These are phyloP conservation scores for Ormosia semicastrata DNA, from an alignment of 306 rosid species.

Conservation along the genomic window DNA sequence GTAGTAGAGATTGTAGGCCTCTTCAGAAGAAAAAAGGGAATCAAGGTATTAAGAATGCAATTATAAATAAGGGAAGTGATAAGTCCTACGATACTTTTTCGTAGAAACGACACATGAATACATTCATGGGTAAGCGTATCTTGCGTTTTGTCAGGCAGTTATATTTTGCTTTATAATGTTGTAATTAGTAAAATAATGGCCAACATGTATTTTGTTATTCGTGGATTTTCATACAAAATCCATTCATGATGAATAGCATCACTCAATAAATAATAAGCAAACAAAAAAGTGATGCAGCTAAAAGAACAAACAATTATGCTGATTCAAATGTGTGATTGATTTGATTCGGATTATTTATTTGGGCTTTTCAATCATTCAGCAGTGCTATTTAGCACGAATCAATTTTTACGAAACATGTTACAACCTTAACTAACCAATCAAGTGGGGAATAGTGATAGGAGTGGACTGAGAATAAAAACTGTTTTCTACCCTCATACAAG, in stretches of 20 bases:
- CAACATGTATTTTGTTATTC: too few relatives aligned
- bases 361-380: background rate
- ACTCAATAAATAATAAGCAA: background rate
- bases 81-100: too few relatives aligned
- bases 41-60: background rate
- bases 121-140: too few relatives aligned
- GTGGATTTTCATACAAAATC: too few relatives aligned
- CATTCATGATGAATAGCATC: too few relatives aligned
- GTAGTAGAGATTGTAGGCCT: background rate
- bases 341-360: background rate
- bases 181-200: too few relatives aligned
- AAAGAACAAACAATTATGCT: conserved; percentile 15
- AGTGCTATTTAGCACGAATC: background rate
- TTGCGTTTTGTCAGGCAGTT: too few relatives aligned
- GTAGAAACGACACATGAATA: too few relatives aligned
- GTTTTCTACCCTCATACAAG: background rate
- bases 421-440: background rate
- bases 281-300: conserved; percentile 11
- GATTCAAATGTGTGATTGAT: conserved; percentile 8
- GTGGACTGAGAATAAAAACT: background rate
- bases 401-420: background rate
- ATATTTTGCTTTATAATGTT: too few relatives aligned
- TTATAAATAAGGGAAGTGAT: background rate
- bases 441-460: background rate
- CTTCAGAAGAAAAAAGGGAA: background rate